A percentile compares a stretch with the other conserved stretches of the same genome.
phyloP scores from a whole-genome alignment of 805 yeast genomes.

The Kodamaea kakaduensis region DNA sequence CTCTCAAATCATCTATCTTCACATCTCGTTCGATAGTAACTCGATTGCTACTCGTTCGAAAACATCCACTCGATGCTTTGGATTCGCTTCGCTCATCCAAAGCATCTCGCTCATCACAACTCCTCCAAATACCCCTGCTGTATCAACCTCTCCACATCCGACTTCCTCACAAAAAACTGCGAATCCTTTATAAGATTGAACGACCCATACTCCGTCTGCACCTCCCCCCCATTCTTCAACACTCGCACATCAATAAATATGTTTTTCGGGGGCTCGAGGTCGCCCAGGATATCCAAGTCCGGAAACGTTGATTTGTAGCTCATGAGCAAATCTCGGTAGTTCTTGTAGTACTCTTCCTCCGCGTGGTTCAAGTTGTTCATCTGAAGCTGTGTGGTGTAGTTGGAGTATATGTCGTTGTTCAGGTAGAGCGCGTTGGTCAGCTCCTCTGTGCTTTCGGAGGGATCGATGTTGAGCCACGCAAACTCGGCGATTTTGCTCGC shows the following conservation, averaged over 20 bases:
- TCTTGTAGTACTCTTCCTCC: slow-evolving; percentile 74
- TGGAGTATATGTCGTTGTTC: slow-evolving; percentile 12
- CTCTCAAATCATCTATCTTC: too few species aligned
- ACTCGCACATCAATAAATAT: slow-evolving; percentile 94
- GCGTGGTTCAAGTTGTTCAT: slow-evolving; percentile 60
- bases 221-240: slow-evolving; percentile 91
- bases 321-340: slow-evolving; percentile 66
- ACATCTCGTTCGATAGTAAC: too few species aligned
- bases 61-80: too few species aligned
- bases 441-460: slow-evolving; percentile 20
- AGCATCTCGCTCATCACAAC: too few species aligned
- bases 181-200: slow-evolving; percentile 90
- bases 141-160: slow-evolving; percentile 89
- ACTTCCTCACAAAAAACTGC: slow-evolving; percentile 88
- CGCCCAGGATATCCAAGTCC: slow-evolving; percentile 83
- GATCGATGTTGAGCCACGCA: slow-evolving; percentile 68
- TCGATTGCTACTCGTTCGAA: too few species aligned
- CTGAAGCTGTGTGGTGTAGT: slow-evolving; percentile 25
- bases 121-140: slow-evolving; percentile 92
- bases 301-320: slow-evolving; percentile 75
- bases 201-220: slow-evolving; percentile 95
- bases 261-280: slow-evolving; percentile 85
- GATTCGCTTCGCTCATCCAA: too few species aligned
- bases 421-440: slow-evolving; percentile 6
- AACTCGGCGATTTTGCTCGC: slow-evolving; percentile 61